Conservation (phyloP, 192 early-diverging fungal species). For the Backusella sp. region DNA sequence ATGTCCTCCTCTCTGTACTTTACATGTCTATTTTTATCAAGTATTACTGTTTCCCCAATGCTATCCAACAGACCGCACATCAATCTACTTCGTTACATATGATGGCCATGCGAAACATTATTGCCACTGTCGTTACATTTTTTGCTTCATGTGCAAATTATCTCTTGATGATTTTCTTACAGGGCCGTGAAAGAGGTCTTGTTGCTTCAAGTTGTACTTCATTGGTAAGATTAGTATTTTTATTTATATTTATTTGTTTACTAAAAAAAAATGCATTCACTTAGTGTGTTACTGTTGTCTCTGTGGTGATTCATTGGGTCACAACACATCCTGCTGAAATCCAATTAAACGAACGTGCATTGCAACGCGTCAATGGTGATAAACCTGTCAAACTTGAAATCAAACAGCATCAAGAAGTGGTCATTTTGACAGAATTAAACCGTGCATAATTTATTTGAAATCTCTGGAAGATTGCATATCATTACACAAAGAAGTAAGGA, state of each 20-base stretch:
- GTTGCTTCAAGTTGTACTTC: slow-evolving; percentile 45
- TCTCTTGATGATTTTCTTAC: slow-evolving; percentile 33
- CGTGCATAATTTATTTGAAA: background rate
- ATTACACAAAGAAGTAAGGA: background rate
- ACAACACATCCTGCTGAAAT: slow-evolving; percentile 29
- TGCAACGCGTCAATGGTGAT: slow-evolving; percentile 24
- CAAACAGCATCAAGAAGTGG: slow-evolving; percentile 41
- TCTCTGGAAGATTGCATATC: background rate
- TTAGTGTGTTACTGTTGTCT: slow-evolving; percentile 13
- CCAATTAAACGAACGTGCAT: slow-evolving; percentile 14
- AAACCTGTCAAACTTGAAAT: slow-evolving; percentile 34
- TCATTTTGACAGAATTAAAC: slow-evolving; percentile 31
- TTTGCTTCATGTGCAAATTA: slow-evolving; percentile 36
- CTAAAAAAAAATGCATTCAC: no score
- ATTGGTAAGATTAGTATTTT: slow-evolving; percentile 17
- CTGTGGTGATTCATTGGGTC: slow-evolving; percentile 19
- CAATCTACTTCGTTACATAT: slow-evolving; percentile 25
- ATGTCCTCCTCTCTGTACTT: slow-evolving; percentile 14
- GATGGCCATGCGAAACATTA: slow-evolving; percentile 37
- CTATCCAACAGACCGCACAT: slow-evolving; percentile 22
- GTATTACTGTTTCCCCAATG: slow-evolving; percentile 14
- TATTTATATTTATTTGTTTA: no score
- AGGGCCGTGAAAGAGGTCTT: slow-evolving; percentile 42
- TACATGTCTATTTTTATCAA: slow-evolving; percentile 19
- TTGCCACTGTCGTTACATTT: slow-evolving; percentile 37